phyloP scores from a whole-genome alignment of 2,329 filamentous ascomycete species.

The Exophiala xenobiotica region DNA sequence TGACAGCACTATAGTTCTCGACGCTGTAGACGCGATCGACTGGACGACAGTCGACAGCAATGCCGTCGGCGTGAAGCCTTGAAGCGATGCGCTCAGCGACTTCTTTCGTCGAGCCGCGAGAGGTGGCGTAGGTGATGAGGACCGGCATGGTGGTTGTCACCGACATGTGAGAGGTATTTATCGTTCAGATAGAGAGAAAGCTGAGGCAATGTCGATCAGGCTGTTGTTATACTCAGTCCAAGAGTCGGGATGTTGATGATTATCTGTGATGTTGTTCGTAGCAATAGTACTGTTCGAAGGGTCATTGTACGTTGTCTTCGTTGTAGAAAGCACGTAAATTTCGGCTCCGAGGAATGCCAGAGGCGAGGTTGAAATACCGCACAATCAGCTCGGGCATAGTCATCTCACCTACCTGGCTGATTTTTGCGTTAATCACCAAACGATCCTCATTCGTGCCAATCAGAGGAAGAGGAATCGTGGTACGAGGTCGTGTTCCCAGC shows the following conservation, averaged over 20 bases:
- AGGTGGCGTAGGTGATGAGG: conserved; percentile 24
- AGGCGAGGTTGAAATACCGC: background rate
- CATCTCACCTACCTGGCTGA: background rate
- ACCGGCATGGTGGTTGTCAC: conserved; percentile 13
- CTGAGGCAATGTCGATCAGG: background rate
- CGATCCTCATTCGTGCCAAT: background rate
- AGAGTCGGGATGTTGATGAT: background rate
- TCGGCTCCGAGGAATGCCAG: no score
- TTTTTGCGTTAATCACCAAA: background rate
- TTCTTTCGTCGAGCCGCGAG: conserved; percentile 22
- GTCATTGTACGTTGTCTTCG: background rate
- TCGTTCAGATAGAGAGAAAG: background rate
- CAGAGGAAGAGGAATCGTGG: no score
- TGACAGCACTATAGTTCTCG: conserved; percentile 25
- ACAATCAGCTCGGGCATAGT: background rate
- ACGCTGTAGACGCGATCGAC: conserved; percentile 27
- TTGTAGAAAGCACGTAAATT: no score
- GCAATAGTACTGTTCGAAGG: background rate
- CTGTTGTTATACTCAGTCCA: background rate
- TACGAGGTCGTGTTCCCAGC: background rate
- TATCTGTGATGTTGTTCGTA: background rate
- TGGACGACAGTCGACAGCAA: conserved; percentile 25
- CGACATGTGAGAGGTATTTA: background rate
- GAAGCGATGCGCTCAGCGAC: conserved; percentile 24
- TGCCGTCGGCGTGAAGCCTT: conserved; percentile 20